A percentile compares a stretch with the other conserved stretches of the same genome.
Evolutionary conservation across 164 flowering plant species (phyloP).

Genomic region (Vitis labrusca): DNA sequence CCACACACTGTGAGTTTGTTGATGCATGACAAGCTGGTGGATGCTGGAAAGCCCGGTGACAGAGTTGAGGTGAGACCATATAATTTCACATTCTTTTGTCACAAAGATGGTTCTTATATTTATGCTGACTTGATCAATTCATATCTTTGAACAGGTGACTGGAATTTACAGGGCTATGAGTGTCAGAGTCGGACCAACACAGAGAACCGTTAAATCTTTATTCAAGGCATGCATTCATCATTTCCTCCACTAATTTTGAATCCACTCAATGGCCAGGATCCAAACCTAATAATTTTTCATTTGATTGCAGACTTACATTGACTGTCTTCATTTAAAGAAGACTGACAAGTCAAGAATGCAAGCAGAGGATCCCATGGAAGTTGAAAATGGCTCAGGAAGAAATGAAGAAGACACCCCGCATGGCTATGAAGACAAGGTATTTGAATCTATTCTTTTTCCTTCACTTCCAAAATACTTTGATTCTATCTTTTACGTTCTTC

Average conservation of each 20-base stretch:
- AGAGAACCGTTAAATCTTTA: slow-evolving; percentile 91
- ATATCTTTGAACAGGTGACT: slow-evolving; percentile 55
- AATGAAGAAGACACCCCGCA: slow-evolving; percentile 40
- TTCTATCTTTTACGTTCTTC: neutral
- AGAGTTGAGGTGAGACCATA: slow-evolving; percentile 73
- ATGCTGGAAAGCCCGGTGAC: slow-evolving; percentile 96
- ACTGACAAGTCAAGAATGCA: slow-evolving; percentile 83
- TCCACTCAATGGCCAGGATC: neutral
- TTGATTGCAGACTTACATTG: slow-evolving; percentile 81
- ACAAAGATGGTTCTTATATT: neutral
- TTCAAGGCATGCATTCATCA: slow-evolving; percentile 58
- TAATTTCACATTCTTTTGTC: neutral
- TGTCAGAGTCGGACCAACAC: slow-evolving; percentile 88
- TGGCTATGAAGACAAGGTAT: slow-evolving; percentile 53
- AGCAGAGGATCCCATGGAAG: slow-evolving; percentile 73
- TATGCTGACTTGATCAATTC: neutral
- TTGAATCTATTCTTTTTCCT: neutral
- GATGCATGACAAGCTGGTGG: slow-evolving; percentile 96
- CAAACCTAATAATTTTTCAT: slow-evolving; percentile 4
- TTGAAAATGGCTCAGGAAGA: slow-evolving; percentile 32
- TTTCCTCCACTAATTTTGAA: neutral
- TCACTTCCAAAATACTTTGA: neutral
- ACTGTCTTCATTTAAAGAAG: slow-evolving; percentile 91
- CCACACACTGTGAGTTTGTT: slow-evolving; percentile 98
- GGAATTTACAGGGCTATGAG: slow-evolving; percentile 99